Evolutionary conservation across 2,329 filamentous ascomycete species (phyloP).

Genomic region (Penicillium sclerotiorum): DNA sequence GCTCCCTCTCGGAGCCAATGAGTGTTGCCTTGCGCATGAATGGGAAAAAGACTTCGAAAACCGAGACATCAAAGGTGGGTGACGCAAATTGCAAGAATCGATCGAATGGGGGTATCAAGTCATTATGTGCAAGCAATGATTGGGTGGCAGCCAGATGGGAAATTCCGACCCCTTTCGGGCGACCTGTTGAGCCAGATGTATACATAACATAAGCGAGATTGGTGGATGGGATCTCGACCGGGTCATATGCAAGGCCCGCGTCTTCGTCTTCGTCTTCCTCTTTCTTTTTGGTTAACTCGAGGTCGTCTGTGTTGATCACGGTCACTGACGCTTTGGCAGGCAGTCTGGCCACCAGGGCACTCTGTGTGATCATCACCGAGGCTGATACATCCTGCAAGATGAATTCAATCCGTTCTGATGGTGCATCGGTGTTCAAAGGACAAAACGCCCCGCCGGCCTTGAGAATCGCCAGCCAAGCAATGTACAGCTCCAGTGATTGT

Average conservation of each 20-base stretch:
- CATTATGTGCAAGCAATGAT: constrained; percentile 78
- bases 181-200: constrained; percentile 86
- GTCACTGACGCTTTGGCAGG: constrained; percentile 21
- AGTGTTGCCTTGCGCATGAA: constrained; percentile 73
- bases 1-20: constrained; percentile 67
- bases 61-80: constrained; percentile 90
- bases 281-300: constrained; percentile 5
- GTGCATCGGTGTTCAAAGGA: constrained; percentile 77
- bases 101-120: constrained; percentile 72
- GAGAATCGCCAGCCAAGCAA: constrained; percentile 74
- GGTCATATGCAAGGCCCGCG: not conserved
- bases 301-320: constrained; percentile 27
- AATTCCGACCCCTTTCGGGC: constrained; percentile 82
- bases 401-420: constrained; percentile 74
- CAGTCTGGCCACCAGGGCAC: constrained; percentile 24
- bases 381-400: constrained; percentile 78
- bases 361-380: constrained; percentile 66
- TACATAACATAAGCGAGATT: constrained; percentile 85
- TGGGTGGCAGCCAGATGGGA: constrained; percentile 81
- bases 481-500: constrained; percentile 76
- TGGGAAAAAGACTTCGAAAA: constrained; percentile 94
- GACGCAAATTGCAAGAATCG: constrained; percentile 90
- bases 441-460: constrained; percentile 86
- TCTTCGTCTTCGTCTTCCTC: not conserved
- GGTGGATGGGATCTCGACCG: constrained; percentile 28